Evolutionary conservation across 306 rosid genomes (phyloP).

Genomic region (Acacia acuminata): DNA sequence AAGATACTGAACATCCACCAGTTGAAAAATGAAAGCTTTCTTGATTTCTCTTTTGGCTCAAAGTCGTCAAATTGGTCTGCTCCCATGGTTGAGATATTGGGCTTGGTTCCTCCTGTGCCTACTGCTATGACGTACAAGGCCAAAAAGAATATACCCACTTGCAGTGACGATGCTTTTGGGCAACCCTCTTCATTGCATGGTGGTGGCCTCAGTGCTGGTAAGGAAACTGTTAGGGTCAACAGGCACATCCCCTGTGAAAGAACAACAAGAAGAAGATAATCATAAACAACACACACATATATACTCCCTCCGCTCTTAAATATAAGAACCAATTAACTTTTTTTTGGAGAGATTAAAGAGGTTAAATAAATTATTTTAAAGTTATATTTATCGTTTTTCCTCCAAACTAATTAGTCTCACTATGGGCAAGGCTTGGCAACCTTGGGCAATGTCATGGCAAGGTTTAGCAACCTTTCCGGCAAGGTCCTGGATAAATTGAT

Average conservation of each 20-base stretch:
- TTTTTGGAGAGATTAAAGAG: no score
- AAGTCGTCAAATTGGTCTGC: constrained; percentile 88
- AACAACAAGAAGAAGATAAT: not conserved
- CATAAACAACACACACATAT: not conserved
- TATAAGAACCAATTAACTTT: no score
- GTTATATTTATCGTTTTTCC: no score
- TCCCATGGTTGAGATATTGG: constrained; percentile 91
- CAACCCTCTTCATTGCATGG: constrained; percentile 46
- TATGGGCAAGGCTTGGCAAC: no score
- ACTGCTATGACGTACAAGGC: constrained; percentile 67
- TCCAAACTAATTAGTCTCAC: no score
- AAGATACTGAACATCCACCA: constrained; percentile 86
- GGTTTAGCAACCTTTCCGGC: no score
- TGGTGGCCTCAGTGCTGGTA: constrained; percentile 70
- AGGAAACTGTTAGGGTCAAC: constrained; percentile 65
- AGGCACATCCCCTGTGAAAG: constrained; percentile 64
- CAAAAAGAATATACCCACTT: constrained; percentile 57
- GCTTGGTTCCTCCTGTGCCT: constrained; percentile 88
- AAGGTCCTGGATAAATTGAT: no score
- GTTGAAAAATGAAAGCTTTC: constrained; percentile 77
- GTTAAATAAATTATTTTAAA: no score
- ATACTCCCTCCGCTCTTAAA: no score
- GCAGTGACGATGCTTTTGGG: constrained; percentile 52
- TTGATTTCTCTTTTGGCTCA: constrained; percentile 60
- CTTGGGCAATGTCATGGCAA: no score